Evolutionary conservation across 441 rosid species (phyloP), one percentile per base, ranked within the genome.

Genomic region (Corymbia calophylla): DNA sequence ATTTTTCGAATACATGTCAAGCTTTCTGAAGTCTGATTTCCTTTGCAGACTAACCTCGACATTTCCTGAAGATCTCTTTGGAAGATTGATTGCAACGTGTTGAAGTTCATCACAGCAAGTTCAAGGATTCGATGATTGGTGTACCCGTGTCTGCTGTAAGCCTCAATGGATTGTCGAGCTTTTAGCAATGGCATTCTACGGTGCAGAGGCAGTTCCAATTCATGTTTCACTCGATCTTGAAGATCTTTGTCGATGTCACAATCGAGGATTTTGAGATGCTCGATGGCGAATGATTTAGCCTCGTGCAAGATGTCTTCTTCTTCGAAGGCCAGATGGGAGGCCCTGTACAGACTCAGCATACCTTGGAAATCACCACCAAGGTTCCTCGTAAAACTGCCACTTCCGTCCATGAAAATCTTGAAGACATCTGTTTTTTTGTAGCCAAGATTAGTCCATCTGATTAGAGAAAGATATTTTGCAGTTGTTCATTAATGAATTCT

Each of bases 131-230:
- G 21, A 55, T 58, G 90, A 70, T 88, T 90, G 82, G 49, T 53
- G 70, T 91, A 90, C 8, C 86, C 25, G 17, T 53, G 49, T 66
- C 25, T 35, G 9, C 54, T 80, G 31, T 93, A 94, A 10, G 91
- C 88, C 82, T 89, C 91, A 8, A 94, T 89, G 90, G 90, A 92
- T 93, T 91, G 89, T 64, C 92, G 91, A 25, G 93, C 91, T 49
- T 92, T 93, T 51, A 91, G 44, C 86, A 93, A 91, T 51, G 14
- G 35, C 47, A 90, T 39, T 86, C 94, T 90, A 91, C 91, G 87
- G 86, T 91, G 93, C 44, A 92, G 87, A 7, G 95, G 93, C 88
- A 87, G 89, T 86, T 94, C 94, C 90, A 93, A 56, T 13, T 93
- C 94, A 88, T 91, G 94, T 44, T 55, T 84, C 2, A 87, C 39